phyloP scores from a whole-genome alignment of 352 stramenopile species.

The Phytophthora hibernalis region DNA sequence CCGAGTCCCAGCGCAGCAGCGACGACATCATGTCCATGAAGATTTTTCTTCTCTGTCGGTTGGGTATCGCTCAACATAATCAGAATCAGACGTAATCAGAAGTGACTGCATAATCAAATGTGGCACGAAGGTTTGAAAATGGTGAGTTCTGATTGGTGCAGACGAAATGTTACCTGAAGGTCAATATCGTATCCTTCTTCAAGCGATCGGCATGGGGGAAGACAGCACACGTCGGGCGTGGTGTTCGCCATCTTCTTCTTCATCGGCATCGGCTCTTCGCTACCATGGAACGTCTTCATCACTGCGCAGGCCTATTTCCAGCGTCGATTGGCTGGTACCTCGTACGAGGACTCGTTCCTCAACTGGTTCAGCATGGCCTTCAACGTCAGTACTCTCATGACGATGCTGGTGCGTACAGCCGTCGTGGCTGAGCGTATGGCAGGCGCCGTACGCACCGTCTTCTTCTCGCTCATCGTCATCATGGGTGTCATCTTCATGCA shows the following conservation, averaged over 20 bases:
- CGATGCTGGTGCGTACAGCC: slow-evolving; percentile 76
- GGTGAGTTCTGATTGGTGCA: neutral
- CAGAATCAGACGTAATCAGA: slow-evolving; percentile 35
- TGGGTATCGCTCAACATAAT: too few relatives aligned
- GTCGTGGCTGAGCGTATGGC: slow-evolving; percentile 71
- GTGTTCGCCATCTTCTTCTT: slow-evolving; percentile 85
- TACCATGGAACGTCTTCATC: slow-evolving; percentile 91
- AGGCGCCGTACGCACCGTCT: slow-evolving; percentile 63
- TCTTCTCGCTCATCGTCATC: slow-evolving; percentile 72
- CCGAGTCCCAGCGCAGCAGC: slow-evolving; percentile 31
- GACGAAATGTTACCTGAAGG: slow-evolving; percentile 25
- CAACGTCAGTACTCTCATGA: slow-evolving; percentile 80
- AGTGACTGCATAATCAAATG: neutral
- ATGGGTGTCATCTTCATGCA: slow-evolving; percentile 78
- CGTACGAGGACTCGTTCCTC: slow-evolving; percentile 82
- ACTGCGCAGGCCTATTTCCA: slow-evolving; percentile 85
- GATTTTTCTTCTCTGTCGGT: slow-evolving; percentile 13
- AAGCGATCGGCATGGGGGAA: slow-evolving; percentile 27
- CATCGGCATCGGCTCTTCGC: slow-evolving; percentile 73
- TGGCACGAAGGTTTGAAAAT: neutral
- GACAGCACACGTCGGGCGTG: slow-evolving; percentile 39
- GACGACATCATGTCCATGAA: slow-evolving; percentile 30
- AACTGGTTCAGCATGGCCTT: slow-evolving; percentile 90
- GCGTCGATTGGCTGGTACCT: slow-evolving; percentile 58
- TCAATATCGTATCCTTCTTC: slow-evolving; percentile 28